Base-by-base conservation (phyloP, 306 rosid genomes). In the Phaseolus lunatus region DNA sequence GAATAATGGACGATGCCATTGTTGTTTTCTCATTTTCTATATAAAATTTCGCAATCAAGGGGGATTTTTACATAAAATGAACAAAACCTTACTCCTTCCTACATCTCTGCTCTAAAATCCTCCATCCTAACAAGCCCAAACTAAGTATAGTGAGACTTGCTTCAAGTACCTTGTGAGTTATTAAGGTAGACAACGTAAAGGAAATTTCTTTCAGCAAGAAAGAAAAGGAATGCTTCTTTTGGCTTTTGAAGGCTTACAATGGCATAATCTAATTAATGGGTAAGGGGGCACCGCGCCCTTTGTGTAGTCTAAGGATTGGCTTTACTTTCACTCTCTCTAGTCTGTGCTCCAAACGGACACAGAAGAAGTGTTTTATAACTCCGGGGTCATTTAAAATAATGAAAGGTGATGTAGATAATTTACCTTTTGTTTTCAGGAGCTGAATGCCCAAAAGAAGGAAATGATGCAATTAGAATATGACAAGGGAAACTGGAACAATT, bases 401-500 rank as follows among this genome's bases (percentile, higher is more conserved):
- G 45, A 23, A 62, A 78, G 5, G 1, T 85, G 54, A 83, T 59
- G 4, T 73, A 48, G 72, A 59, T 67, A 58, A 59, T 20, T 49
- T 79, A 11, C 50, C 22, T 57, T 78, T 50, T 82, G 45, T 48
- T 83, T 76, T 54, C 97, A 95, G 99, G 97, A 95, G 85, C 82
- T 95, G 73, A 82, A 86, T 84, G 89, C 86, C 50, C 87, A 49
- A 70, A 89, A 85, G 87, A 86, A 82, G 83, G 91, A 85, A 78
- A 92, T 85, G 78, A 63, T 81, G 84, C 89, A 84, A 73, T 76
- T 89, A 43, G 97, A 90, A 83, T 63, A 70, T 61, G 92, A 80
- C 80, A 86, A 84, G 77, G 97, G 85, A 76, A 88, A 67, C 73
- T 82, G 87, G 80, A 95, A 95, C 75, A 87, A 90, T 79, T 86